Evolutionary conservation across 495 filamentous ascomycete species (phyloP).

Genomic region (Penicillium antarcticum): DNA sequence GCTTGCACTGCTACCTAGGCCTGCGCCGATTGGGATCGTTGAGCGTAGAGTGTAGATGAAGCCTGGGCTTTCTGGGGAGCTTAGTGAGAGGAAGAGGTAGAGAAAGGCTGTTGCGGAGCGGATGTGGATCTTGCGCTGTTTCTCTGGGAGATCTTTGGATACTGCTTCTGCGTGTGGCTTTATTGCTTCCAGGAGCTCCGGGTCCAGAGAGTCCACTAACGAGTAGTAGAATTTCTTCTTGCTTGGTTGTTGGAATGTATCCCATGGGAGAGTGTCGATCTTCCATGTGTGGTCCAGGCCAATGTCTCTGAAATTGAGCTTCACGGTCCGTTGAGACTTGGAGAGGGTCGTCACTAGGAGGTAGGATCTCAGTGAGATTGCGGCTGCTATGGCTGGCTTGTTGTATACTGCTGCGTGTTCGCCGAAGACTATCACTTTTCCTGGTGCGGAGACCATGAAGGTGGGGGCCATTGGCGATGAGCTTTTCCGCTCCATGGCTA

Average conservation of each 20-base stretch:
- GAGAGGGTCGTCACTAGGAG: conserved; percentile 87
- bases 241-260: conserved; percentile 65
- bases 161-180: conserved; percentile 70
- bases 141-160: conserved; percentile 56
- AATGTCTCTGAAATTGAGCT: conserved; percentile 84
- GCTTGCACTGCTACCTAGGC: conserved; percentile 88
- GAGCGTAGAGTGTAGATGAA: conserved; percentile 89
- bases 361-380: conserved; percentile 92
- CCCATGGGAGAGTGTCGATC: conserved; percentile 86
- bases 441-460: conserved; percentile 96
- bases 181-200: conserved; percentile 71
- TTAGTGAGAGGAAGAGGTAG: conserved; percentile 88
- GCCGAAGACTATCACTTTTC: conserved; percentile 95
- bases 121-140: conserved; percentile 69
- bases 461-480: conserved; percentile 66
- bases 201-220: conserved; percentile 75
- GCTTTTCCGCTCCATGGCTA: too few relatives aligned
- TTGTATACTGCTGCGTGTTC: conserved; percentile 97
- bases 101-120: conserved; percentile 79
- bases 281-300: conserved; percentile 85
- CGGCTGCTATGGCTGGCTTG: conserved; percentile 94
- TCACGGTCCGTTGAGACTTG: conserved; percentile 79
- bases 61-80: conserved; percentile 69
- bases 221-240: conserved; percentile 95
- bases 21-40: conserved; percentile 89